A percentile compares a stretch with the other conserved stretches of the same genome.
These are phyloP conservation scores for Ceratocystis colombiana DNA, from an alignment of 2,329 filamentous ascomycete species.

Conservation along the genomic window DNA sequence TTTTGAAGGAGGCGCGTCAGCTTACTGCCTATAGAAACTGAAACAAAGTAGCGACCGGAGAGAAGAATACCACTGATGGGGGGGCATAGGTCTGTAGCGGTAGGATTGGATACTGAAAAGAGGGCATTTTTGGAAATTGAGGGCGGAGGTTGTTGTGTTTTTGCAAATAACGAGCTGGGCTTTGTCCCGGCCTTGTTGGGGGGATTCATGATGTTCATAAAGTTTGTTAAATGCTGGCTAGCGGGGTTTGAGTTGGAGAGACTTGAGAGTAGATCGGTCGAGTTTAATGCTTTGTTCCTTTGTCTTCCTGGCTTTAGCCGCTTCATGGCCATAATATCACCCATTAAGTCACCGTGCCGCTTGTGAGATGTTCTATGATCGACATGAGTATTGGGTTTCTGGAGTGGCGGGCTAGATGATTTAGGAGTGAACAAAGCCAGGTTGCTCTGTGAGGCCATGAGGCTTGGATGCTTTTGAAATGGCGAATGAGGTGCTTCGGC, in stretches of 20 bases:
- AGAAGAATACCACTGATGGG: background rate
- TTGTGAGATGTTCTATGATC: constrained; percentile 13
- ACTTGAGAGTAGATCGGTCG: background rate
- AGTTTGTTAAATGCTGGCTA: constrained; percentile 29
- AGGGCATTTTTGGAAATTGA: background rate
- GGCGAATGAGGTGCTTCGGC: background rate
- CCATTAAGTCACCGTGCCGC: constrained; percentile 9
- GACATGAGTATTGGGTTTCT: background rate
- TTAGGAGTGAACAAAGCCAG: constrained; percentile 5
- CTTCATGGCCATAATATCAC: constrained; percentile 17
- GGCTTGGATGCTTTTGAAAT: background rate
- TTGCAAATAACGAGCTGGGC: constrained; percentile 2
- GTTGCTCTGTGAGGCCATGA: background rate
- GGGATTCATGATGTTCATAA: constrained; percentile 26
- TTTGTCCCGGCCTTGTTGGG: constrained; percentile 21
- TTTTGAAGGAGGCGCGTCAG: constrained; percentile 21
- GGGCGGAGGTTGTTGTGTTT: background rate
- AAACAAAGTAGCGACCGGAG: constrained; percentile 19
- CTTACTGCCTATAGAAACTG: constrained; percentile 15
- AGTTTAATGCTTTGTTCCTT: background rate
- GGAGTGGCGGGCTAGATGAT: constrained; percentile 6
- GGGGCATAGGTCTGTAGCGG: background rate
- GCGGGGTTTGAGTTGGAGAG: constrained; percentile 25
- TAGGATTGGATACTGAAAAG: background rate
- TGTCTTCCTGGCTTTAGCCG: background rate